Base-by-base conservation (phyloP, 2,329 filamentous ascomycete genomes). In the Fusarium coicis region DNA sequence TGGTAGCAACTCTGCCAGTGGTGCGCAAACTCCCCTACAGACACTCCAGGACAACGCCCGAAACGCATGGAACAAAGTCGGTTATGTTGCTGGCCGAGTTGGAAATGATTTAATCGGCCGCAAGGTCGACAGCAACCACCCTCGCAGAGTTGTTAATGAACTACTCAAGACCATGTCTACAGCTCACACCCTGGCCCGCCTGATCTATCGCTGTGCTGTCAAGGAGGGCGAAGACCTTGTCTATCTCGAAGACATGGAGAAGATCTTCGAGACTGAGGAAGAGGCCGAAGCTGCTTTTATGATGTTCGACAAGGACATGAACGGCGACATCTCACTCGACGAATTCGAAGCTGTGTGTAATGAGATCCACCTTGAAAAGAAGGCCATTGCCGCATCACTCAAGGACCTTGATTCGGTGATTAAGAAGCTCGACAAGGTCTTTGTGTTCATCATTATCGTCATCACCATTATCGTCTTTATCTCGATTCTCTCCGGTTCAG, bases 381-480 rank as follows among this genome's bases (percentile, higher is more conserved):
- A 98, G 81, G 94, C 95, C 12, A 98, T 98, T 75, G 96, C 95
- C 0, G 96, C 95, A 2, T 97, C 95, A 0, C 86, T 98, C 66
- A 98, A 98, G 83, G 96, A 98, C 83, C 85, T 98, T 18, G 96
- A 98, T 82, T 97, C 94, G 0, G 96, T 98, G 21, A 95, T 98
- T 53, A 89, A 91, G 73, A 97, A 97, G 82, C 90, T 98, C 5
- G 94, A 97, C 81, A 89, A 93, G 74, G 93, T 98, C 15, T 94
- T 98, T 78, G 87, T 97, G 80, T 94, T 97, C 83, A 90, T 98
- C 78, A 94, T 97, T 43, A 76, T 92, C 62, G 85, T 97, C 76
- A 92, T 98, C 73, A 90, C 93, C 8, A 83, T 97, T 65, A 89
- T 98, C 57, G 93, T 98, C 59, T 94, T 98, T 80, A 88, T 98